Evolutionary conservation across 2,329 filamentous ascomycete species (phyloP).

Genomic region (Cercospora sp.): DNA sequence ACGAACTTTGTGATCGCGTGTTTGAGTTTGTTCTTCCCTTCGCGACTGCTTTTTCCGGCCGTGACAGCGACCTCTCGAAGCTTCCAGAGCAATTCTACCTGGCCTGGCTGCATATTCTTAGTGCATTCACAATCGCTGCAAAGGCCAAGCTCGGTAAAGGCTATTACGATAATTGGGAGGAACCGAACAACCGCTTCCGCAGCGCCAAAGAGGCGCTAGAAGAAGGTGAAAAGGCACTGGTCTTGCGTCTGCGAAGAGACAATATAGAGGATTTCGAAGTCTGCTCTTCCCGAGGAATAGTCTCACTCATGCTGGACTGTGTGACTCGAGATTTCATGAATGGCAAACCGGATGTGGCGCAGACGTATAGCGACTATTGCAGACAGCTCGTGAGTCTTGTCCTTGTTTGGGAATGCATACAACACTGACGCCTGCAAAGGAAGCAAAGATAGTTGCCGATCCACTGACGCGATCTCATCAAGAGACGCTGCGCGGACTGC

Average conservation of each 20-base stretch:
- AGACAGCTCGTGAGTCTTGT: conserved; percentile 8
- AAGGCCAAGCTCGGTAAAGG: not conserved
- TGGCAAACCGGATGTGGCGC: conserved; percentile 11
- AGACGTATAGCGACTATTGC: conserved; percentile 17
- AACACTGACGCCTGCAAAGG: conserved; percentile 6
- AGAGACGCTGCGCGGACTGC: conserved; percentile 13
- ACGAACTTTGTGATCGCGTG: conserved; percentile 5
- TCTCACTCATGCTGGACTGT: conserved; percentile 15
- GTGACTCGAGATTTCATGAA: conserved; percentile 16
- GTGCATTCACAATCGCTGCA: conserved; percentile 13
- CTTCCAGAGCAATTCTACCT: conserved; percentile 15
- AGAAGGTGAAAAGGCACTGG: conserved; percentile 7
- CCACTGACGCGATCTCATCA: conserved; percentile 16
- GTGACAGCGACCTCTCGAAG: not conserved
- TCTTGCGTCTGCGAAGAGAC: conserved; percentile 4
- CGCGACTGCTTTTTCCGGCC: conserved; percentile 6
- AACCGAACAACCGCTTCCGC: not conserved
- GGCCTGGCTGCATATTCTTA: conserved; percentile 19
- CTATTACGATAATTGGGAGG: not conserved
- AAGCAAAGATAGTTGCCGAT: conserved; percentile 18
- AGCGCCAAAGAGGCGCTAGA: conserved; percentile 3
- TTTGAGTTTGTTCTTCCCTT: conserved; percentile 6
- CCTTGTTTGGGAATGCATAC: not conserved
- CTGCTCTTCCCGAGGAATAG: conserved; percentile 18
- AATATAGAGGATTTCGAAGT: conserved; percentile 18